These are phyloP conservation scores for Pinus tabuliformis DNA, from an alignment of 75 land plant species.

Conservation along the genomic window DNA sequence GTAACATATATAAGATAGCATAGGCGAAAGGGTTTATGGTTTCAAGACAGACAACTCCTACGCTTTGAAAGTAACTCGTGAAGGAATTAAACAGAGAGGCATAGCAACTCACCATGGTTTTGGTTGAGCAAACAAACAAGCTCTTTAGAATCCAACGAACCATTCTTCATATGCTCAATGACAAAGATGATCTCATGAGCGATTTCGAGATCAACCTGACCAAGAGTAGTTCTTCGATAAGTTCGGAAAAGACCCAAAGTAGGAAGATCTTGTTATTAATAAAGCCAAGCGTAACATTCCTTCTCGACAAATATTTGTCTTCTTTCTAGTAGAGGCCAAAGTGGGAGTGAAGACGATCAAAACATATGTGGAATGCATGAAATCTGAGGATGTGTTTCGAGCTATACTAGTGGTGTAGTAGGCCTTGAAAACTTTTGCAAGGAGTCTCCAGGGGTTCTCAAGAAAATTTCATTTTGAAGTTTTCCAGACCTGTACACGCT, in stretches of 20 bases:
- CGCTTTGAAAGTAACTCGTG: too few species aligned
- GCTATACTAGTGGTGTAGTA: too few species aligned
- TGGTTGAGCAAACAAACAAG: constrained; percentile 57
- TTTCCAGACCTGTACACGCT: constrained; percentile 38
- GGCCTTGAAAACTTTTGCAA: too few species aligned
- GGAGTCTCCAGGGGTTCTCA: background rate
- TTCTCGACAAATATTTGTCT: constrained; percentile 71
- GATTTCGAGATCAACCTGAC: constrained; percentile 60
- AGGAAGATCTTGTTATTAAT: too few species aligned
- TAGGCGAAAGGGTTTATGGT: too few species aligned
- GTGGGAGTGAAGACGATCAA: constrained; percentile 93
- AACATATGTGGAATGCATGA: constrained; percentile 78
- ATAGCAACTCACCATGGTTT: too few species aligned
- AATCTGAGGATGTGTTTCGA: background rate
- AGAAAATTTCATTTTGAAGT: constrained; percentile 81
- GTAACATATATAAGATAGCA: too few species aligned
- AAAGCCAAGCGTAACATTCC: constrained; percentile 32
- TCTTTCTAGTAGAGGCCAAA: constrained; percentile 87
- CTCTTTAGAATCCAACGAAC: constrained; percentile 18
- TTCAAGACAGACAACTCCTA: too few species aligned
- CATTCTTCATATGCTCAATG: constrained; percentile 81
- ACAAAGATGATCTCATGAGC: constrained; percentile 64
- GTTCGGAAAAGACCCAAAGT: too few species aligned
- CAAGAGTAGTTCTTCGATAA: constrained; percentile 36
- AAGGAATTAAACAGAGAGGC: too few species aligned